phyloP scores from a whole-genome alignment of 2,329 filamentous ascomycete genomes.

The Colletotrichum gigasporum region DNA sequence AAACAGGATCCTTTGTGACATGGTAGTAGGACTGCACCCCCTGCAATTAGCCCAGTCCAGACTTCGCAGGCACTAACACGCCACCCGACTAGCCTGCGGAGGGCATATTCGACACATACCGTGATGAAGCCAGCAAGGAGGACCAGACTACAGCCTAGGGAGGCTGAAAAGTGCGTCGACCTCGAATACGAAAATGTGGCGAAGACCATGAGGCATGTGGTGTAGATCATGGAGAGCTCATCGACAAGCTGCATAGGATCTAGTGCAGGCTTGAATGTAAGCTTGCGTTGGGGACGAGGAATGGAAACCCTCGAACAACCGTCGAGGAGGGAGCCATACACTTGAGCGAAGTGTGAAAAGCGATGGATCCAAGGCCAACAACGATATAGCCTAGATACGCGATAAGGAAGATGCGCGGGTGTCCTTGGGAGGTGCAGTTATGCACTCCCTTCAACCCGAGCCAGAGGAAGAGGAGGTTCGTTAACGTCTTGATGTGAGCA shows the following conservation, averaged over 20 bases:
- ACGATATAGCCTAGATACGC: constrained; percentile 63
- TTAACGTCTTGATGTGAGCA: constrained; percentile 70
- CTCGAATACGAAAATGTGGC: constrained; percentile 79
- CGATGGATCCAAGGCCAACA: constrained; percentile 63
- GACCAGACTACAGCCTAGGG: constrained; percentile 67
- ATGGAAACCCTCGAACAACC: background rate
- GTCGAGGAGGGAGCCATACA: constrained; percentile 49
- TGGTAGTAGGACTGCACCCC: constrained; percentile 66
- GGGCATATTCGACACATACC: constrained; percentile 52
- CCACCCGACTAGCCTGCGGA: background rate
- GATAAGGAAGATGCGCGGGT: constrained; percentile 80
- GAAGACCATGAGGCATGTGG: constrained; percentile 64
- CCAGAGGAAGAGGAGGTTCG: constrained; percentile 83
- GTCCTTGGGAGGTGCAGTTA: constrained; percentile 76
- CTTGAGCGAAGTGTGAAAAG: constrained; percentile 66
- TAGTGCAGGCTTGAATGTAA: constrained; percentile 37
- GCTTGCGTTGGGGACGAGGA: no score
- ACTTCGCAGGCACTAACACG: background rate
- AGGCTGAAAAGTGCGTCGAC: constrained; percentile 56
- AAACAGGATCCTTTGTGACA: constrained; percentile 81
- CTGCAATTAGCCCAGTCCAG: background rate
- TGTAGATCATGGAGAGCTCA: constrained; percentile 69
- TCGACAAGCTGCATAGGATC: constrained; percentile 70
- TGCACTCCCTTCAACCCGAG: constrained; percentile 79
- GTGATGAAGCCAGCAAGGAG: constrained; percentile 75